Evolutionary conservation across 352 stramenopile species (phyloP).

Genomic region (Globisporangium echinulatum): DNA sequence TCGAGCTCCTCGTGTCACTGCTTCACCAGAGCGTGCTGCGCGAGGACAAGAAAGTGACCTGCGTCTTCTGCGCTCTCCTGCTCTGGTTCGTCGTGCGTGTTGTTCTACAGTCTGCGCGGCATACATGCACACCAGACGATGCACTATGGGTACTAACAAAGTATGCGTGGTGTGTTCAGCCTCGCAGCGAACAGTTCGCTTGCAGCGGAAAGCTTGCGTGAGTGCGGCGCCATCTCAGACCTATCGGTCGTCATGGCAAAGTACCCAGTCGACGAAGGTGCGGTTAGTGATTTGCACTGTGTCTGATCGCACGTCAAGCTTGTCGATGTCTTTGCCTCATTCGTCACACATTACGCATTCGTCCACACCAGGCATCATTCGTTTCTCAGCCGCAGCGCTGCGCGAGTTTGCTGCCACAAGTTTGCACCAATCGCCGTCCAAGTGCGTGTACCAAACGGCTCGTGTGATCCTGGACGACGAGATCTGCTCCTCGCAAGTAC

Average conservation of each 20-base stretch:
- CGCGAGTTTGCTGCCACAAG: constrained; percentile 54
- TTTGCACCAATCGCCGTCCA: constrained; percentile 51
- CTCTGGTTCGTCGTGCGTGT: constrained; percentile 24
- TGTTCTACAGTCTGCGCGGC: no score
- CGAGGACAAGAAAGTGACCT: constrained; percentile 74
- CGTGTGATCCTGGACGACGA: constrained; percentile 62
- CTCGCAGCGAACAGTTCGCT: constrained; percentile 41
- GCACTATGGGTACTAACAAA: no score
- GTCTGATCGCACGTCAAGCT: not conserved
- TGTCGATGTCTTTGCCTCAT: not conserved
- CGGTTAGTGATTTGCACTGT: not conserved
- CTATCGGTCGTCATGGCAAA: constrained; percentile 70
- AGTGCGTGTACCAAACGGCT: constrained; percentile 52
- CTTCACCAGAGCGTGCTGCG: constrained; percentile 45
- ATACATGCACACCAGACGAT: no score
- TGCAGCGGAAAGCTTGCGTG: constrained; percentile 32
- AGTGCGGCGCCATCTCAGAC: constrained; percentile 53
- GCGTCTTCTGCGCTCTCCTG: constrained; percentile 50
- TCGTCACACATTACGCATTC: not conserved
- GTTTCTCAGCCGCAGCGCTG: constrained; percentile 48
- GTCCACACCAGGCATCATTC: constrained; percentile 38
- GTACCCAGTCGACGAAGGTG: constrained; percentile 61
- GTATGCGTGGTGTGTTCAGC: constrained; percentile 10
- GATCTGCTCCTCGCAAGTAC: constrained; percentile 5
- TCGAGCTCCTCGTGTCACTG: constrained; percentile 42